Conservation (phyloP, 208 protist species). For the Naegleria fowleri region DNA sequence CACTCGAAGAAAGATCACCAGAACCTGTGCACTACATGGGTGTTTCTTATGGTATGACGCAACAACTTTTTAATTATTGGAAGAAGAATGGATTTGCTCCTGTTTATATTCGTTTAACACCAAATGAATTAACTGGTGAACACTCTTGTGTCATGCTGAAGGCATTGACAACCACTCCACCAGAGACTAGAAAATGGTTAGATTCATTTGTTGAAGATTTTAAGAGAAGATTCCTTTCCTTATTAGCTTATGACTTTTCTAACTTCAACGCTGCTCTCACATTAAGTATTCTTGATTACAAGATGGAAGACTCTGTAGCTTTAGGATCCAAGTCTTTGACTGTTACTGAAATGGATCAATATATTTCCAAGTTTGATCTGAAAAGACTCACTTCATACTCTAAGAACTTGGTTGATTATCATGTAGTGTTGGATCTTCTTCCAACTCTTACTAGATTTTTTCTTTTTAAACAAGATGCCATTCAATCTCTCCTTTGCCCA, state of each 20-base stretch:
- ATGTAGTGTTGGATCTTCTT: constrained; percentile 73
- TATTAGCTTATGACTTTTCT: constrained; percentile 7
- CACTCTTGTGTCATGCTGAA: constrained; percentile 97
- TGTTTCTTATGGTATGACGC: constrained; percentile 91
- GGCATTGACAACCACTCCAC: constrained; percentile 20
- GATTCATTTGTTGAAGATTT: constrained; percentile 27
- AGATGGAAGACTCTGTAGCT: not conserved
- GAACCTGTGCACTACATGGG: constrained; percentile 94
- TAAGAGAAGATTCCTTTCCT: not conserved
- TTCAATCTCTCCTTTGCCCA: constrained; percentile 45
- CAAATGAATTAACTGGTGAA: constrained; percentile 97
- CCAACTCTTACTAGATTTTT: constrained; percentile 57
- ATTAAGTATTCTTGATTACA: constrained; percentile 14
- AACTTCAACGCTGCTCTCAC: not conserved
- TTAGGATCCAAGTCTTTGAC: not conserved
- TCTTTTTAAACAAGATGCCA: constrained; percentile 44
- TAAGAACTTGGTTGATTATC: constrained; percentile 40
- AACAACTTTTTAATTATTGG: constrained; percentile 94
- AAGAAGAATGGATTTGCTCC: constrained; percentile 68
- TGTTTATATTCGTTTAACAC: constrained; percentile 71
- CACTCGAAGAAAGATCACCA: constrained; percentile 67
- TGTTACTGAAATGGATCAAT: not conserved
- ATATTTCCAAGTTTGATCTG: constrained; percentile 21
- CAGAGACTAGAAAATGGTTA: not conserved
- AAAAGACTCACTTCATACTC: constrained; percentile 23